Evolutionary conservation across 345 rosid genomes (phyloP).

Genomic region (Mercurialis annua): DNA sequence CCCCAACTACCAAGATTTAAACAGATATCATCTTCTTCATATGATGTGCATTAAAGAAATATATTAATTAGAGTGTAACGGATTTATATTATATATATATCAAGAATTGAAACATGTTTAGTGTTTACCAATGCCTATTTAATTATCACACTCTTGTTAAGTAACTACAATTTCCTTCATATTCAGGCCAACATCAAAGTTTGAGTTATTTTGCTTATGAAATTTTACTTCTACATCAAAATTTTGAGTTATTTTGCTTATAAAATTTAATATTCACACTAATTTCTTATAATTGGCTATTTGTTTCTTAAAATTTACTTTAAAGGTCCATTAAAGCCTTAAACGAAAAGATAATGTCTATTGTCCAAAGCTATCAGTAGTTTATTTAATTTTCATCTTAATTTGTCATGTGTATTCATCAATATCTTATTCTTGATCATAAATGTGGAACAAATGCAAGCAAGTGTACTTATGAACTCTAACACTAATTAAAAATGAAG

Average conservation of each 20-base stretch:
- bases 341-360: no score
- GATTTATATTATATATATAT: no score
- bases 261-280: no score
- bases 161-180: background rate
- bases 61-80: no score
- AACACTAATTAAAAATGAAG: no score
- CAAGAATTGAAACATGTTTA: background rate
- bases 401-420: background rate
- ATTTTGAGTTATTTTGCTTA: background rate
- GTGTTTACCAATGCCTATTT: background rate
- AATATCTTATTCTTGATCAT: background rate
- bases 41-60: background rate
- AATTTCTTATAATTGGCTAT: background rate
- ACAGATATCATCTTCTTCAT: background rate
- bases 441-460: background rate
- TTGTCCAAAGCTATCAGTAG: no score
- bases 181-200: background rate
- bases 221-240: background rate
- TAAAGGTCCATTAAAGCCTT: no score
- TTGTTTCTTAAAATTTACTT: background rate
- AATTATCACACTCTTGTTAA: background rate
- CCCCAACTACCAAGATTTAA: constrained; percentile 11
- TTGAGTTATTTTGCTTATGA: background rate
- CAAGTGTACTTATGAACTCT: no score
- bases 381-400: background rate